Conservation (phyloP, 2,329 filamentous ascomycete genomes). For the Juglanconis oblonga region DNA sequence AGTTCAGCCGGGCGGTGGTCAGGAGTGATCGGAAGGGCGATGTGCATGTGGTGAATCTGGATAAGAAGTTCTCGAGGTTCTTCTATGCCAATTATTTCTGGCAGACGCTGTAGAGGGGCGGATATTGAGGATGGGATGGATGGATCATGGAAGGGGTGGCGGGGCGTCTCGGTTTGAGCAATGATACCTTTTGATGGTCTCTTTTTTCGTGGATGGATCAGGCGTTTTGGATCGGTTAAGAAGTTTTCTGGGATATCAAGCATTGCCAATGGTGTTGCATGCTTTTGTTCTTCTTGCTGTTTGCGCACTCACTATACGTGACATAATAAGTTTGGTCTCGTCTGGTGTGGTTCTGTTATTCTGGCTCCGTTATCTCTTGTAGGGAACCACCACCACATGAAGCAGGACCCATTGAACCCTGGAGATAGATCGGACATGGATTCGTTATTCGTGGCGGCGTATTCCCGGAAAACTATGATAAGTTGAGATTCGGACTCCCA, state of each 20-base stretch:
- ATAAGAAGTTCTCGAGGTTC: conserved; percentile 84
- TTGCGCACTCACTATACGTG: background rate
- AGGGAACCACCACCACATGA: too few species aligned
- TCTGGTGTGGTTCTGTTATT: too few species aligned
- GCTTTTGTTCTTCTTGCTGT: background rate
- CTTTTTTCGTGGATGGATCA: background rate
- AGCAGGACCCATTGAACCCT: background rate
- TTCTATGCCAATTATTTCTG: conserved; percentile 98
- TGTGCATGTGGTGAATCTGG: conserved; percentile 91
- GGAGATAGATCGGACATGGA: background rate
- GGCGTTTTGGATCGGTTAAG: conserved; percentile 3
- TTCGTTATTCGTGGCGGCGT: conserved; percentile 2
- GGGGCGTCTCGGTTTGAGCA: background rate
- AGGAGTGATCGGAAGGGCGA: conserved; percentile 84
- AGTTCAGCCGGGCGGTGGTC: conserved; percentile 82
- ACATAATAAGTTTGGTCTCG: background rate
- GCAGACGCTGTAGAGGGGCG: conserved; percentile 68
- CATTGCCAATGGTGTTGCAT: background rate
- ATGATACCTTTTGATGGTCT: background rate
- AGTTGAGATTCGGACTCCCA: background rate
- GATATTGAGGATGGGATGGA: background rate
- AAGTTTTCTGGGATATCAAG: background rate
- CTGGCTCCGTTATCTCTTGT: too few species aligned
- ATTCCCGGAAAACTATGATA: background rate
- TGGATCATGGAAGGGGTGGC: background rate